These are phyloP conservation scores for Raffaelea ambrosiae DNA, from an alignment of 2,329 filamentous ascomycete species.

Conservation along the genomic window DNA sequence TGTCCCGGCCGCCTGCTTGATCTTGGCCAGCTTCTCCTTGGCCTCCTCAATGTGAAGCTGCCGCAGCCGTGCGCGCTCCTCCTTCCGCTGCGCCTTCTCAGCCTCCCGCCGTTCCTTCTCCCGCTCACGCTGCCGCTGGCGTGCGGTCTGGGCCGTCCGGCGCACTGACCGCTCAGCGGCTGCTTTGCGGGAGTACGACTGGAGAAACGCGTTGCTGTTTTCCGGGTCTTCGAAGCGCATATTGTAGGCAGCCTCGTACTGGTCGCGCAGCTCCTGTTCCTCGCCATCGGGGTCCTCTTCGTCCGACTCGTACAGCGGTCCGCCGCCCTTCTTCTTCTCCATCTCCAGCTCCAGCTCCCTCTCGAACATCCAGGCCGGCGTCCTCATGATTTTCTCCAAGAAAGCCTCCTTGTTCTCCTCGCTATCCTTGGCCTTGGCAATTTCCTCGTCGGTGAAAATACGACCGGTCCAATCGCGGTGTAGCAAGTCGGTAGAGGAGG, in stretches of 20 bases:
- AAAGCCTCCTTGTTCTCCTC: constrained; percentile 40
- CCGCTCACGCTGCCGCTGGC: constrained; percentile 70
- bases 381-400: too few species aligned
- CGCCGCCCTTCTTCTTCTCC: constrained; percentile 44
- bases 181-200: constrained; percentile 82
- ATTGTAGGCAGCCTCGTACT: constrained; percentile 91
- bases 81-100: constrained; percentile 65
- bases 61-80: constrained; percentile 74
- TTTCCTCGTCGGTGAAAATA: constrained; percentile 31
- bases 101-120: constrained; percentile 71
- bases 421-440: constrained; percentile 26
- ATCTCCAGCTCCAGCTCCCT: constrained; percentile 4
- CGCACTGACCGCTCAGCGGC: constrained; percentile 76
- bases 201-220: constrained; percentile 78
- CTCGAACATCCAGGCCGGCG: too few species aligned
- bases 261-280: constrained; percentile 65
- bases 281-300: constrained; percentile 68
- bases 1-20: constrained; percentile 81
- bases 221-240: constrained; percentile 88
- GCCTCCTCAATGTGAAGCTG: constrained; percentile 88
- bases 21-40: constrained; percentile 75
- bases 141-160: constrained; percentile 67
- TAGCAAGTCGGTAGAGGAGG: too few species aligned
- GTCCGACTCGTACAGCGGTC: constrained; percentile 84
- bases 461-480: too few species aligned